Evolutionary conservation across 805 yeast species (phyloP), one percentile per base, ranked within the genome.

Genomic region (Candida maltosa): DNA sequence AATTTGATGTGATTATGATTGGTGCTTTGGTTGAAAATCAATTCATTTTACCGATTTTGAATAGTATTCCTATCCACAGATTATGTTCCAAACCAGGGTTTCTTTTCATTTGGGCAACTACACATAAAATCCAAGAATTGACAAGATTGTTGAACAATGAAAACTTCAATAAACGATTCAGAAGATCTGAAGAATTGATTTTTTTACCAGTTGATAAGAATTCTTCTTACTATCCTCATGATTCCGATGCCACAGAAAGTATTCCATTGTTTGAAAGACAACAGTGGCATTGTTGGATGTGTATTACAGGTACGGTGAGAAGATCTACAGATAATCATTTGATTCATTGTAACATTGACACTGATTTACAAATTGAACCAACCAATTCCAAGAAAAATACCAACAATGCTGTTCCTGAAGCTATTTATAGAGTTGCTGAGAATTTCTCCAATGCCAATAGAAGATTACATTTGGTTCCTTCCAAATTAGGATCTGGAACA

Each of bases 231-330:
- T 80, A 76, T 43, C 93, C 93, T 1, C 69, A 70, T 2, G 73
- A 75, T 26, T 70, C 71, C 6, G 47, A 45, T 20, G 33, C 26
- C 4, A 35, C 36, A 4, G 40, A 44, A 19, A 44, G 45, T 16
- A 38, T 46, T 34, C 50, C 60, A 2, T 53, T 85, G 17, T 69
- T 85, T 37, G 79, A 77, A 40, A 77, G 80, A 39, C 79, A 84
- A 58, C 93, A 84, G 60, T 89, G 96, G 96, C 97, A 91, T 60
- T 89, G 97, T 51, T 84, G 96, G 85, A 88, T 89, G 96, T 91
- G 96, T 48, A 84, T 89, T 35, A 89, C 95, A 2, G 97, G 97
- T 2, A 89, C 97, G 0, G 91, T 89, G 6, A 70, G 96, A 51
- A 73, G 97, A 49, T 77, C 94, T 2, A 78, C 80, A 0, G 97